Evolutionary conservation across 2,329 filamentous ascomycete species (phyloP).

Genomic region (Ophiocordyceps unilateralis): DNA sequence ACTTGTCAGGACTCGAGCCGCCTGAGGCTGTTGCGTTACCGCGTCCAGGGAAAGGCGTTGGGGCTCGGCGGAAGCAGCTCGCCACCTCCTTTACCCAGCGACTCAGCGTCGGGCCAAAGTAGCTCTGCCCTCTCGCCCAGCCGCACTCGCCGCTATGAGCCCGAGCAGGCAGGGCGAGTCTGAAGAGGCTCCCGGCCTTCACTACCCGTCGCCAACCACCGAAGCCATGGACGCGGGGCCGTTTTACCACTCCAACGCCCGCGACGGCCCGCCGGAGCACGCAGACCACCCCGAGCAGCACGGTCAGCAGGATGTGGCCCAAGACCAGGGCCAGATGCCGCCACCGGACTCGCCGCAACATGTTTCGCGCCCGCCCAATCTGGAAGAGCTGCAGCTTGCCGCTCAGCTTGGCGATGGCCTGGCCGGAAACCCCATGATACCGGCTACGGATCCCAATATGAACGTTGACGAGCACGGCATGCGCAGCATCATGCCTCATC

Average conservation of each 20-base stretch:
- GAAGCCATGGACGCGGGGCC: slow-evolving; percentile 24
- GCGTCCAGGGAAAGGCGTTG: too few species aligned
- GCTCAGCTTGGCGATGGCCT: slow-evolving; percentile 39
- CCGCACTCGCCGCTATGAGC: slow-evolving; percentile 10
- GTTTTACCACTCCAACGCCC: slow-evolving; percentile 24
- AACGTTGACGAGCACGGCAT: slow-evolving; percentile 24
- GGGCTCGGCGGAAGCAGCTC: not conserved
- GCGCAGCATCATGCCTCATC: slow-evolving; percentile 25
- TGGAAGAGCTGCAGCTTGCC: slow-evolving; percentile 39
- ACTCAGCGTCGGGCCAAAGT: not conserved
- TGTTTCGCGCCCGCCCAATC: slow-evolving; percentile 24
- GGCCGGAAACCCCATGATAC: slow-evolving; percentile 28
- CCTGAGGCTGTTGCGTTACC: slow-evolving; percentile 2
- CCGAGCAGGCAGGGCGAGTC: slow-evolving; percentile 16
- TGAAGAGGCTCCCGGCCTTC: slow-evolving; percentile 19
- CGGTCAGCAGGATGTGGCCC: slow-evolving; percentile 14
- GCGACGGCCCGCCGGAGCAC: slow-evolving; percentile 14
- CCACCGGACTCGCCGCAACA: slow-evolving; percentile 23
- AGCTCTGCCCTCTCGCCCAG: not conserved
- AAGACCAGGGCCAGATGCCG: slow-evolving; percentile 13
- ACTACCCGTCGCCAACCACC: slow-evolving; percentile 28
- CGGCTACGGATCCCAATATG: slow-evolving; percentile 27
- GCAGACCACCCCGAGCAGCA: slow-evolving; percentile 5
- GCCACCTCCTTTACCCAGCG: not conserved
- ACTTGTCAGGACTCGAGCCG: slow-evolving; percentile 3